Conservation (phyloP, 441 rosid genomes). For the Aleurites moluccanus region DNA sequence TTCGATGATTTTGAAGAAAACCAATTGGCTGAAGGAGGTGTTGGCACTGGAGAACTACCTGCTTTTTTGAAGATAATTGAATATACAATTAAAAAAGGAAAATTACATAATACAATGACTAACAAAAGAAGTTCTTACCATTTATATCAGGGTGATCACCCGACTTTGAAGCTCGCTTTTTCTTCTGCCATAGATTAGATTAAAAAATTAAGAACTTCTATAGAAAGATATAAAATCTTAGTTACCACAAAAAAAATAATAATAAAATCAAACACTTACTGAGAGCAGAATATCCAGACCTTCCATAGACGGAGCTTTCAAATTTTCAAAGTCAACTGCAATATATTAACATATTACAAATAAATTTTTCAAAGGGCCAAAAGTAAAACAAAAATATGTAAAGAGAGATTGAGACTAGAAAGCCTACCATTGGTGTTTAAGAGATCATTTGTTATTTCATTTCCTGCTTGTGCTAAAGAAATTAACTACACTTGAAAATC, state of each 20-base stretch:
- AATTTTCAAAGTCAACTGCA: conserved; percentile 62
- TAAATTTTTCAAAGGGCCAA: not conserved
- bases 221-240: not conserved
- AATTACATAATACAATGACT: conserved; percentile 10
- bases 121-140: conserved; percentile 46
- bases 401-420: not conserved
- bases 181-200: conserved; percentile 42
- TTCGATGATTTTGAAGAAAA: conserved; percentile 83
- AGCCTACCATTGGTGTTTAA: conserved; percentile 48
- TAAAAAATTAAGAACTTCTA: conserved; percentile 10
- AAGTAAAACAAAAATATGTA: not conserved
- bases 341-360: conserved; percentile 1
- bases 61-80: conserved; percentile 24
- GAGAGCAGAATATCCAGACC: conserved; percentile 61
- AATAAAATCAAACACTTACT: conserved; percentile 36
- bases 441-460: conserved; percentile 56
- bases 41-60: conserved; percentile 49
- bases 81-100: conserved; percentile 14
- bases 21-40: conserved; percentile 65
- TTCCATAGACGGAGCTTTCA: conserved; percentile 74
- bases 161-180: conserved; percentile 51
- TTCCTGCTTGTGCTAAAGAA: conserved; percentile 80
- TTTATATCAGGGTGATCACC: conserved; percentile 46
- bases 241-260: conserved; percentile 3
- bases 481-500: conserved; percentile 52